phyloP scores from a whole-genome alignment of 2,329 filamentous ascomycete genomes.

The Penicillium olsonii region DNA sequence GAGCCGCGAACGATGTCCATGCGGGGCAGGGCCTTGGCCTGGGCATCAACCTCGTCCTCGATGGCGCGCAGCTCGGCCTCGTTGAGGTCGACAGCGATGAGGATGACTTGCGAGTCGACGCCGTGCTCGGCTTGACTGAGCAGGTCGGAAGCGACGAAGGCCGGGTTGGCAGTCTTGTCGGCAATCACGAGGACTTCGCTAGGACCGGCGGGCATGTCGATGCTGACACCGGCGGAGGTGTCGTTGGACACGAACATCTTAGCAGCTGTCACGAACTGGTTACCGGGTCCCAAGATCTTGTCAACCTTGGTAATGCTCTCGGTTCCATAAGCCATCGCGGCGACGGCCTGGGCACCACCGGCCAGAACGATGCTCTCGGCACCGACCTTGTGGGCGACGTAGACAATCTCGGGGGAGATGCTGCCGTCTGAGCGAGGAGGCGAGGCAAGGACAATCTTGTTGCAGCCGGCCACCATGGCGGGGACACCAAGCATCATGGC shows the following conservation, averaged over 20 bases:
- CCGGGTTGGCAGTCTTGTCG: slow-evolving; percentile 82
- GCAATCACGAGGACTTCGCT: slow-evolving; percentile 97
- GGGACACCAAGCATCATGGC: slow-evolving; percentile 98
- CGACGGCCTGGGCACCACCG: slow-evolving; percentile 91
- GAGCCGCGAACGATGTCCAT: slow-evolving; percentile 91
- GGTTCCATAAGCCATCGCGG: slow-evolving; percentile 95
- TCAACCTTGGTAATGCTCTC: slow-evolving; percentile 94
- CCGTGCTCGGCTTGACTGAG: slow-evolving; percentile 96
- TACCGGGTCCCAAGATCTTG: slow-evolving; percentile 96
- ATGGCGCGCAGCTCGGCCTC: slow-evolving; percentile 76
- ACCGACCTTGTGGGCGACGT: slow-evolving; percentile 93
- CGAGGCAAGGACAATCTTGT: slow-evolving; percentile 90
- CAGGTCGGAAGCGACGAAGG: slow-evolving; percentile 92
- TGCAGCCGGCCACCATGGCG: slow-evolving; percentile 94
- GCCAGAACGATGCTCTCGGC: slow-evolving; percentile 95
- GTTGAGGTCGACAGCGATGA: slow-evolving; percentile 78
- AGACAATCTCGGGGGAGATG: slow-evolving; percentile 95
- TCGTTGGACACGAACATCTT: slow-evolving; percentile 99
- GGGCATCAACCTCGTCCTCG: slow-evolving; percentile 84
- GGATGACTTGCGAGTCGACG: slow-evolving; percentile 90
- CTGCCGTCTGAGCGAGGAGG: slow-evolving; percentile 87
- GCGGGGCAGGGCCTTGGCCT: slow-evolving; percentile 82
- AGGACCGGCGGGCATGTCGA: slow-evolving; percentile 97
- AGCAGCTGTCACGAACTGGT: slow-evolving; percentile 96
- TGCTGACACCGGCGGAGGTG: slow-evolving; percentile 89